phyloP scores from a whole-genome alignment of 257 asterid genomes.

The Sherardia arvensis region DNA sequence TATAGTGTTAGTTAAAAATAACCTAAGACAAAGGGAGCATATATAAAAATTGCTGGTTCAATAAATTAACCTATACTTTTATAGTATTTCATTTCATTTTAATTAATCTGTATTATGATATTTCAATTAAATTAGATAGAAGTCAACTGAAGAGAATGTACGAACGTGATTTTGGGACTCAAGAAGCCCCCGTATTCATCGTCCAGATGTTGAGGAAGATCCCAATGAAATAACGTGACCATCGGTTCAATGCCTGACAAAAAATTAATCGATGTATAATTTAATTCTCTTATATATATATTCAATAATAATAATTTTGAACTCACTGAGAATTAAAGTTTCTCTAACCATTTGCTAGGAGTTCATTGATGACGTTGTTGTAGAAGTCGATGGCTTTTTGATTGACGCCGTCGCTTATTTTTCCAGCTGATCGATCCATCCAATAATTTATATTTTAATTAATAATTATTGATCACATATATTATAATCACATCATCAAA shows the following conservation, averaged over 20 bases:
- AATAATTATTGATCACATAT: background rate
- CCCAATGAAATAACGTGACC: background rate
- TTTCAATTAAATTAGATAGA: too few species aligned
- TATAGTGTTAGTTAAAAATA: too few species aligned
- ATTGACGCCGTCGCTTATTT: slow-evolving; percentile 1
- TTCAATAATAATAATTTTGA: too few species aligned
- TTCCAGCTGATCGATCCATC: background rate
- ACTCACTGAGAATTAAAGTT: background rate
- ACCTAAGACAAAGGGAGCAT: too few species aligned
- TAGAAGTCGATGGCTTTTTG: slow-evolving; percentile 1
- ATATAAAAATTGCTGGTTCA: too few species aligned
- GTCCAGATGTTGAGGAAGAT: background rate
- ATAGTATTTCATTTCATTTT: too few species aligned
- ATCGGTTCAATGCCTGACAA: background rate
- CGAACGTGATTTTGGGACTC: background rate
- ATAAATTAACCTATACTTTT: too few species aligned
- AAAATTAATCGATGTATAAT: background rate
- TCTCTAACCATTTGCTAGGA: background rate
- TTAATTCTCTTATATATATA: too few species aligned
- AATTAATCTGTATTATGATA: too few species aligned
- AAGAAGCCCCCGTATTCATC: background rate
- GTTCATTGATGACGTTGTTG: background rate
- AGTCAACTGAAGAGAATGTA: too few species aligned
- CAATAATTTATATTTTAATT: too few species aligned
- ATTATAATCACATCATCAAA: background rate